A percentile compares a stretch with the other conserved stretches of the same genome.
Conservation (phyloP, 140 eudicot genomes). For the Stevia rebaudiana region DNA sequence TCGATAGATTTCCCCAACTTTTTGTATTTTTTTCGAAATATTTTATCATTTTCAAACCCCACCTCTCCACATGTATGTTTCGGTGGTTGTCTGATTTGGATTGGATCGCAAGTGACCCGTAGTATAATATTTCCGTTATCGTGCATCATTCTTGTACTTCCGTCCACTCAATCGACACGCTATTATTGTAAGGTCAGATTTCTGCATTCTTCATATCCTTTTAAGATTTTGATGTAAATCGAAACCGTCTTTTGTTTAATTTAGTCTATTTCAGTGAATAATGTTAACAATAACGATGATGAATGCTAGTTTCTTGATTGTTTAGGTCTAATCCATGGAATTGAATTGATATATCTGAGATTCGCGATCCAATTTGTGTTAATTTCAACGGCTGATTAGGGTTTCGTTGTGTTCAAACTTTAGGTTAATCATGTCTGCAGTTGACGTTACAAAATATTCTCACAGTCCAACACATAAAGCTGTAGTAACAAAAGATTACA, state of each 20-base stretch:
- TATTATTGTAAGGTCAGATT: constrained; percentile 41
- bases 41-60: constrained; percentile 25
- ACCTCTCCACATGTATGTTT: constrained; percentile 55
- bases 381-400: constrained; percentile 36
- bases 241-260: background rate
- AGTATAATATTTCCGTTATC: constrained; percentile 14
- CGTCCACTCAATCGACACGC: constrained; percentile 1
- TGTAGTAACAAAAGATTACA: constrained; percentile 55
- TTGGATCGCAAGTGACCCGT: constrained; percentile 51
- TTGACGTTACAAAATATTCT: constrained; percentile 66
- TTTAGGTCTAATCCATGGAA: constrained; percentile 2
- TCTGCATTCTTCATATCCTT: constrained; percentile 16
- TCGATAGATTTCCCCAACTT: constrained; percentile 21
- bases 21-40: background rate
- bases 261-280: constrained; percentile 1
- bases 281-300: background rate
- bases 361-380: constrained; percentile 7
- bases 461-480: constrained; percentile 83
- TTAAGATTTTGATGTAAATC: constrained; percentile 7
- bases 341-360: background rate
- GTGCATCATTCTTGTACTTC: constrained; percentile 22
- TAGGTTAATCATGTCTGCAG: constrained; percentile 50
- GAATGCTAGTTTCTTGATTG: background rate
- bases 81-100: constrained; percentile 67
- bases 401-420: constrained; percentile 13